Evolutionary conservation across 2,329 filamentous ascomycete genomes (phyloP), one percentile per base, ranked within the genome.

Genomic region (Colletotrichum sp.): DNA sequence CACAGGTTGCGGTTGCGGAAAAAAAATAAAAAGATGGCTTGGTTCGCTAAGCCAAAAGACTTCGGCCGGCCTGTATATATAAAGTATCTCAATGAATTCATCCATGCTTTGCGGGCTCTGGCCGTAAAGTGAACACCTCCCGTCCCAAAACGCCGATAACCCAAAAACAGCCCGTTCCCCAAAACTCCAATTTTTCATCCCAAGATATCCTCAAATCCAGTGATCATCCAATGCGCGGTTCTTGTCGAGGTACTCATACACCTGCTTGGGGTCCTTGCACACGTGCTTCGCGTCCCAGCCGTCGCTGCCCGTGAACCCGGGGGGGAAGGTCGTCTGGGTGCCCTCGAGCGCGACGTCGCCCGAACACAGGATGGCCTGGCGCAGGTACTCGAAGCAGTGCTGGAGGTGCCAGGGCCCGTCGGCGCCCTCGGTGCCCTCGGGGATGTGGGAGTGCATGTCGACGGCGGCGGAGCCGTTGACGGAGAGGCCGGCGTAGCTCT

Each of bases 241-340:
- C 52, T 77, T 78, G 48, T 85, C 82, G 11, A 86, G 77, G 59
- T 85, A 82, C 8, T 79, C 78, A 39, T 82, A 78, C 15, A 87
- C 79, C 75, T 84, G 80, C 19, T 77, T 77, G 39, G 85, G 85
- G 76, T 86, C 82, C 78, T 84, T 84, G 74, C 85, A 87, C 8
- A 87, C 84, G 71, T 87, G 85, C 79, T 83, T 84, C 25, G 85
- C 84, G 65, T 86, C 85, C 85, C 85, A 87, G 1, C 86, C 86
- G 67, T 87, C 86, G 63, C 83, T 85, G 7, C 85, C 86, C 6
- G 79, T 80, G 22, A 84, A 81, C 1, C 82, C 83, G 2, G 80
- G 76, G 0, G 85, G 85, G 60, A 86, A 86, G 0, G 83, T 84
- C 3, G 85, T 85, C 75, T 87, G 82, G 70, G 85, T 81, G 22